Base-by-base conservation (phyloP, 768 basidiomycete genomes). In the Termitomyces sp. region DNA sequence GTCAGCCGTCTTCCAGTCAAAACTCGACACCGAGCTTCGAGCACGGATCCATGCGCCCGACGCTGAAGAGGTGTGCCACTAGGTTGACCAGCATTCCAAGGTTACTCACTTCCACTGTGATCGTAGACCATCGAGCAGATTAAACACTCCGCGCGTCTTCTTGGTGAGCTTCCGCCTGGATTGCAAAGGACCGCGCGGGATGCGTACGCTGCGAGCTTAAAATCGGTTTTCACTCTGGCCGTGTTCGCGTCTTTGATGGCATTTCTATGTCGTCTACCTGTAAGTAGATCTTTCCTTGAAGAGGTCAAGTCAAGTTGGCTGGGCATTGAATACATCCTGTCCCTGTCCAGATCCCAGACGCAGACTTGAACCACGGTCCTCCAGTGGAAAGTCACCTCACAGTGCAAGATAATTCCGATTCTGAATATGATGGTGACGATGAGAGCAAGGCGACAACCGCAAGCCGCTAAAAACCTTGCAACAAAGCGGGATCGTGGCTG, bases 171-270 rank as follows among this genome's bases (percentile, higher is more conserved):
- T 16, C 74, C 78, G 0, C 80, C 76, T 0, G 77, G 76, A 7
- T 59, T 82, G 9, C 84, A 83, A 58, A 66, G 73, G 6, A 68
- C 74, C 16, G 86, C 84, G 8, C 72, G 81, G 51, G 81, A 81
- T 37, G 77, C 85, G 15, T 87, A 87, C 62, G 80, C 77, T 0
- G 68, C 72, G 39, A 76, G 80, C 31, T 65, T 87, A 24, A 75
- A 73, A 15, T 75, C 75, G 3, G 85, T 87, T 2, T 87, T 86
- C 68, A 68, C 74, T 20, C 74, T 84, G 58, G 81, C 83, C 0
- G 81, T 79, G 0, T 70, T 68, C 41, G 78, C 81, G 30, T 81
- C 82, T 1, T 64, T 83, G 9, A 54, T 78, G 9, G 82, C 83
- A 13, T 85, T 79, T 67, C 50, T 82, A 27, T 75, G 76, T 55